Percentiles rank a stretch among this genome's conserved stretches.
These are phyloP conservation scores for Saccharomycopsis fibuligera DNA, from an alignment of 805 yeast genomes.

Conservation along the genomic window DNA sequence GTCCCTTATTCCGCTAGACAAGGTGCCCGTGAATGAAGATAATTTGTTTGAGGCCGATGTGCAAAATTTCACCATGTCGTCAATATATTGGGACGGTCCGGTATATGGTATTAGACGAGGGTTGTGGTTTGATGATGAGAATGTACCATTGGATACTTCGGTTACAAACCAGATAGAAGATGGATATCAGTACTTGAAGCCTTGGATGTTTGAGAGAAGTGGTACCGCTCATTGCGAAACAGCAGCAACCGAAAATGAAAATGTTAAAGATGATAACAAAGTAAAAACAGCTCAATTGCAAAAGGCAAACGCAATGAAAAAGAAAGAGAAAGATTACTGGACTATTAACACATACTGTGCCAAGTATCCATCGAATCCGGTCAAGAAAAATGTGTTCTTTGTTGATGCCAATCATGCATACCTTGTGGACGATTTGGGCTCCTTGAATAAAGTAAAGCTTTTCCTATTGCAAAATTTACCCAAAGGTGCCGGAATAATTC, in stretches of 20 bases:
- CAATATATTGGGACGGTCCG: slow-evolving; percentile 89
- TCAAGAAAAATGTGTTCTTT: slow-evolving; percentile 7
- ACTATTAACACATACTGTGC: neutral
- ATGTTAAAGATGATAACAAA: neutral
- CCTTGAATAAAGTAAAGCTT: slow-evolving; percentile 9
- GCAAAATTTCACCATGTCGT: slow-evolving; percentile 43
- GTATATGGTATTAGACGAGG: slow-evolving; percentile 78
- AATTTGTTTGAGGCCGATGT: slow-evolving; percentile 69
- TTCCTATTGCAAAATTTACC: slow-evolving; percentile 13
- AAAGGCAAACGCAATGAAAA: slow-evolving; percentile 5
- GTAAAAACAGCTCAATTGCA: neutral
- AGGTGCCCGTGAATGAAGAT: slow-evolving; percentile 73
- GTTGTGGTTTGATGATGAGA: slow-evolving; percentile 65
- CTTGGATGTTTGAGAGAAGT: slow-evolving; percentile 22
- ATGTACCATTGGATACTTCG: slow-evolving; percentile 45
- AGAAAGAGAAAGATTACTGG: slow-evolving; percentile 8
- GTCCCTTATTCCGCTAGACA: slow-evolving; percentile 2
- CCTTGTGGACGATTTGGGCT: slow-evolving; percentile 12
- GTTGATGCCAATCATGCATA: slow-evolving; percentile 13
- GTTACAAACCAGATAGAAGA: slow-evolving; percentile 55
- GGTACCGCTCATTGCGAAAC: neutral
- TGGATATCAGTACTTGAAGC: slow-evolving; percentile 38
- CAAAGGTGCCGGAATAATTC: slow-evolving; percentile 5
- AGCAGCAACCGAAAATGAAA: neutral
- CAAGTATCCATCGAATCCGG: neutral